Percentiles rank a stretch among this genome's conserved stretches.
Evolutionary conservation across 306 rosid species (phyloP).

Genomic region (Trifolium subterraneum): DNA sequence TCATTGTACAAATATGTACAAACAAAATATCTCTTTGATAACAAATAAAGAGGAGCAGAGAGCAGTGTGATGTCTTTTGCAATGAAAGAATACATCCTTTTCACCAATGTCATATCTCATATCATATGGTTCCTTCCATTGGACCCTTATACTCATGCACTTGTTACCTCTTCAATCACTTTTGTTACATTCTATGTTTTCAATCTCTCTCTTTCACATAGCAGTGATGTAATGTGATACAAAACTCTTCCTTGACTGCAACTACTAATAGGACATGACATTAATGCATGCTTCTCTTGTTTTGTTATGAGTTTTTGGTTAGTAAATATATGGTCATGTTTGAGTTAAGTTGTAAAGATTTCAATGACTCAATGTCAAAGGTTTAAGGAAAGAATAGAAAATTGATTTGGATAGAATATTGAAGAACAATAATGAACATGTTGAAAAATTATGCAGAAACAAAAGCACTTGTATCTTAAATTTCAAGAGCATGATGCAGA

Average conservation of each 20-base stretch:
- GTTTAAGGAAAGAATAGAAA: neutral
- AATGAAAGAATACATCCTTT: constrained; percentile 15
- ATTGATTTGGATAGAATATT: neutral
- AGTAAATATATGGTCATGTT: neutral
- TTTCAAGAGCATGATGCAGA: neutral
- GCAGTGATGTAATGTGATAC: neutral
- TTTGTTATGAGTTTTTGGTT: neutral
- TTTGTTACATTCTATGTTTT: too few relatives aligned
- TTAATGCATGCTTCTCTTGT: neutral
- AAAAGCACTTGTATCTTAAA: neutral
- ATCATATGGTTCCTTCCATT: constrained; percentile 6
- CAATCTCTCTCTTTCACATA: neutral
- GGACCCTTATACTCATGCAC: neutral
- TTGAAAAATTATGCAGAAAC: neutral
- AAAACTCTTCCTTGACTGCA: neutral
- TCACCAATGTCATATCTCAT: neutral
- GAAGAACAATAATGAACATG: neutral
- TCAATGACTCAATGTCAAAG: neutral
- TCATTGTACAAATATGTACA: neutral
- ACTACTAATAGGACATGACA: neutral
- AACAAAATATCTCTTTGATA: neutral
- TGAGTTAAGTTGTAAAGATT: neutral
- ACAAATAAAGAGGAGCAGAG: neutral
- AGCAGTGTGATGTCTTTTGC: constrained; percentile 15
- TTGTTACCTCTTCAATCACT: too few relatives aligned